Evolutionary conservation across 345 rosid genomes (phyloP), one percentile per base, ranked within the genome.

Genomic region (Heritiera fomes): DNA sequence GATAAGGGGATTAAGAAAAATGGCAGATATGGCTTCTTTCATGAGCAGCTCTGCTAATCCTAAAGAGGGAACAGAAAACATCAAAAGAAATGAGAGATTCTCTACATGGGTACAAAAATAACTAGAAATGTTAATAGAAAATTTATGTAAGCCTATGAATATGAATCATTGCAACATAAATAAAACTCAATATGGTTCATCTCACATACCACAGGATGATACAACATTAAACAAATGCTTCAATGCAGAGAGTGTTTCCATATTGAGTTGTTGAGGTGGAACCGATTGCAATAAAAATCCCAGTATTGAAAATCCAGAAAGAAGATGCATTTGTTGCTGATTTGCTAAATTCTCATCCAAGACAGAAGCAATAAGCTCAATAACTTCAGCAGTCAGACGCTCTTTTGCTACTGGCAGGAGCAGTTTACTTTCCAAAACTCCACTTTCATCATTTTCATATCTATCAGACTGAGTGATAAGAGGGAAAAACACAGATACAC

Each of bases 401-500:
- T 93, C 98, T 85, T 87, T 89, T 13, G 90, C 77, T 73, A 89
- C 84, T 46, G 93, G 94, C 70, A 88, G 85, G 60, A 88, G 85
- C 78, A 89, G 83, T 69, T 83, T 55, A 64, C 82, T 87, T 62
- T 88, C 98, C 79, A 61, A 78, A 60, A 79, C 77, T 78, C 82
- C 85, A 83, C 65, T 81, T 85, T 85, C 89, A 70, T 89, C 91
- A 81, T 84, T 86, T 80, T 90, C 93, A 86, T 88, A 95, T 85
- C 91, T 87, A 80, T 93, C 98, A 78, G 91, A 92, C 77, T 92
- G 95, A 43, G 92, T 87, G 74, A 93, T 92, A 60, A 95, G 90
- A 60, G 98, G 98, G 80, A 95, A 95, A 86, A 95, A 95, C 77
- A 95, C 98, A 43, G 98, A 93, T 50, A 95, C 91, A 71, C 98